Conservation (phyloP, 1,284 basidiomycete genomes). For the Ganoderma leucocontextum region DNA sequence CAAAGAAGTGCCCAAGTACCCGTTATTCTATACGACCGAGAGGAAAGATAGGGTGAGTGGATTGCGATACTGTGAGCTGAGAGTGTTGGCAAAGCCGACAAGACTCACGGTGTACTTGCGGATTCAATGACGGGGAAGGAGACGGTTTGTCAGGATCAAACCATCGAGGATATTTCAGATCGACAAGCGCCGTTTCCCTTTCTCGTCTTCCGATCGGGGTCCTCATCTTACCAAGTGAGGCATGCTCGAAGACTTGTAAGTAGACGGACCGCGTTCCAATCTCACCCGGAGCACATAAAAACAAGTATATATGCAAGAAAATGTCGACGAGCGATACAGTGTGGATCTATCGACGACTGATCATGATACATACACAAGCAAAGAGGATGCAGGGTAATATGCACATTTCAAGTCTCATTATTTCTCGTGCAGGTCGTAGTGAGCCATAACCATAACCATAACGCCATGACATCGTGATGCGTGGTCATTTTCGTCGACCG, state of each 20-base stretch:
- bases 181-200: neutral
- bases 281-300: neutral
- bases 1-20: neutral
- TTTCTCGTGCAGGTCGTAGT: neutral
- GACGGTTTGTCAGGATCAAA: neutral
- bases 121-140: neutral
- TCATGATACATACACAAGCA: neutral
- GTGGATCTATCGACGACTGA: neutral
- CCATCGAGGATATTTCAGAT: neutral
- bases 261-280: too few relatives aligned
- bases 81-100: too few relatives aligned
- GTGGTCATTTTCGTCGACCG: neutral
- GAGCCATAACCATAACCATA: neutral
- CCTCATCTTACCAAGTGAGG: neutral
- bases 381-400: neutral
- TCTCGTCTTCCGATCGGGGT: neutral
- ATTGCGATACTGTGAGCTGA: too few relatives aligned
- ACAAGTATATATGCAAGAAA: neutral
- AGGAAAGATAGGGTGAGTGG: too few relatives aligned
- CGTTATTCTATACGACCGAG: neutral
- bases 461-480: neutral
- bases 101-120: neutral
- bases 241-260: too few relatives aligned
- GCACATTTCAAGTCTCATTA: too few relatives aligned
- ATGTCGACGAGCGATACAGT: neutral